These are phyloP conservation scores for Kwoniella heveanensis DNA, from an alignment of 768 basidiomycete genomes.

Conservation along the genomic window DNA sequence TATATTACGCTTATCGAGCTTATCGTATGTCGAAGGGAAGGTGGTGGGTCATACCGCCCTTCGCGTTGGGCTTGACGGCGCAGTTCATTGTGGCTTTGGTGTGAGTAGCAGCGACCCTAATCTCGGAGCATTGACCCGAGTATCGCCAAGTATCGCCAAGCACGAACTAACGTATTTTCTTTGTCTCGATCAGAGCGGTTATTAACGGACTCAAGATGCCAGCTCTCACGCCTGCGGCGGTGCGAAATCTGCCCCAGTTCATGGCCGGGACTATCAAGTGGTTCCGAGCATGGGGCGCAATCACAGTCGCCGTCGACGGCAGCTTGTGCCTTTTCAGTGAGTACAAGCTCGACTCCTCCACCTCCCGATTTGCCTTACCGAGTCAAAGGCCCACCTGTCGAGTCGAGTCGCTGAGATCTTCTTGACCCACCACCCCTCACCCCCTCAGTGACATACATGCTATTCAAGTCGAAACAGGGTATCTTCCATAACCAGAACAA, in stretches of 20 bases:
- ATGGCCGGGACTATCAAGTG: conserved; percentile 3
- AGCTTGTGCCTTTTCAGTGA: conserved; percentile 11
- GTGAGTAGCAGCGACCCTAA: too few species aligned
- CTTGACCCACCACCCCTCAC: too few species aligned
- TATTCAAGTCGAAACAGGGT: conserved; percentile 12
- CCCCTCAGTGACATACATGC: conserved; percentile 8
- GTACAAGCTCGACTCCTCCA: too few species aligned
- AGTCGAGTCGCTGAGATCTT: too few species aligned
- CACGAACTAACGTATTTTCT: too few species aligned
- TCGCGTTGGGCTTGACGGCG: conserved; percentile 7
- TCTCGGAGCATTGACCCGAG: too few species aligned
- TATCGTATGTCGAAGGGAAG: conserved; percentile 9
- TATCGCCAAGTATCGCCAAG: too few species aligned
- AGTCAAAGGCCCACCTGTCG: too few species aligned
- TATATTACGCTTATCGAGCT: conserved; percentile 13
- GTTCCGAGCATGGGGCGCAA: conserved; percentile 15
- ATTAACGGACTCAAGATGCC: conserved; percentile 1
- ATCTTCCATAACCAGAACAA: conserved; percentile 15
- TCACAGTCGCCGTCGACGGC: conserved; percentile 9
- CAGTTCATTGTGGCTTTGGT: conserved; percentile 9
- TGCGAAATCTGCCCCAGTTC: background rate
- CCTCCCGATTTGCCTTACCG: too few species aligned
- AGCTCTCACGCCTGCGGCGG: background rate
- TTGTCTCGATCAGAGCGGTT: conserved; percentile 12
- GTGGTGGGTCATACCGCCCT: conserved; percentile 18